Conservation (phyloP, 2,329 filamentous ascomycete species). For the Cryphonectria japonica region DNA sequence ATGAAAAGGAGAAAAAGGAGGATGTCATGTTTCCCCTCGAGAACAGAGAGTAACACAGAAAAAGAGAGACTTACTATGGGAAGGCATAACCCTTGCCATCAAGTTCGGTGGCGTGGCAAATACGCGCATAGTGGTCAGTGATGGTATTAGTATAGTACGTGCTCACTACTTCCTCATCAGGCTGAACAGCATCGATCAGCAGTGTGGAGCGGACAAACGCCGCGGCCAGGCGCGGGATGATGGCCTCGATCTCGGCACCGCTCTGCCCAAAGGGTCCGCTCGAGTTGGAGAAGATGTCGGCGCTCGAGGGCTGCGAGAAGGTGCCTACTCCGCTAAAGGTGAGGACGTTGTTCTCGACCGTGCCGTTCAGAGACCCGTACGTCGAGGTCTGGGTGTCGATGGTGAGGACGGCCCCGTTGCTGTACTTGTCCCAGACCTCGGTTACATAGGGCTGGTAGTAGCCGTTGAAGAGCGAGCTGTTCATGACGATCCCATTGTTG, state of each 20-base stretch:
- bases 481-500: constrained; percentile 51
- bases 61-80: constrained; percentile 50
- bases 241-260: constrained; percentile 56
- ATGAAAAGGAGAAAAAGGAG: neutral
- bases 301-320: constrained; percentile 52
- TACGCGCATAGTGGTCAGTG: constrained; percentile 70
- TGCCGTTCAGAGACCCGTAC: constrained; percentile 45
- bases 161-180: constrained; percentile 51
- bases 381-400: constrained; percentile 56
- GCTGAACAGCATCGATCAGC: constrained; percentile 55
- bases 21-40: neutral
- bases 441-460: constrained; percentile 58
- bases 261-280: constrained; percentile 59
- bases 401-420: constrained; percentile 43
- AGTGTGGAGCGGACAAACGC: constrained; percentile 77
- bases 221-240: constrained; percentile 75
- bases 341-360: constrained; percentile 51
- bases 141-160: constrained; percentile 57
- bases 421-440: constrained; percentile 56
- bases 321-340: constrained; percentile 43
- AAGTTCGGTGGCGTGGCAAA: constrained; percentile 64
- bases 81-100: constrained; percentile 70
- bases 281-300: constrained; percentile 57
- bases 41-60: neutral
- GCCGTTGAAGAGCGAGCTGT: constrained; percentile 49